Conservation (phyloP, 2,329 filamentous ascomycete species). For the Fusarium heterosporum region DNA sequence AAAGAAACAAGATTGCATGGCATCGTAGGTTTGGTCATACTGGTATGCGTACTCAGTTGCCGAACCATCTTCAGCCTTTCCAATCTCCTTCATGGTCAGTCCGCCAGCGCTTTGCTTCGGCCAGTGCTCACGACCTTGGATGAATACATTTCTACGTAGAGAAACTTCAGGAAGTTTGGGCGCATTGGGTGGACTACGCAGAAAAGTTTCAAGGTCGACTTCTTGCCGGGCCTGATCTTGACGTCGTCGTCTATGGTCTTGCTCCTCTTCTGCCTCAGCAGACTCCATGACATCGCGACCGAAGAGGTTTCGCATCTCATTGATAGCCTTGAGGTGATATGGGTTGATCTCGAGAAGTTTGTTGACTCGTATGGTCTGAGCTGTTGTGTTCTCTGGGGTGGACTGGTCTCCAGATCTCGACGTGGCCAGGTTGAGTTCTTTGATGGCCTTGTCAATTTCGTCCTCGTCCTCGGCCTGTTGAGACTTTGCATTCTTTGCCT, state of each 20-base stretch:
- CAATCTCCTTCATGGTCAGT: conserved; percentile 78
- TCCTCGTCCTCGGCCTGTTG: conserved; percentile 55
- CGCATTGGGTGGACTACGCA: conserved; percentile 64
- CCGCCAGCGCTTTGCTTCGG: conserved; percentile 82
- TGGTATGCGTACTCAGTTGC: conserved; percentile 79
- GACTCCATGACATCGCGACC: conserved; percentile 68
- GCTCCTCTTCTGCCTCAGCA: conserved; percentile 62
- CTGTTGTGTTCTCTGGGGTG: conserved; percentile 5
- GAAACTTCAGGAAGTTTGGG: conserved; percentile 77
- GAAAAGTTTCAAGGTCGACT: conserved; percentile 68
- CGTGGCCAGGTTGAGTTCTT: conserved; percentile 58
- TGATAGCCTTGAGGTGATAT: conserved; percentile 83
- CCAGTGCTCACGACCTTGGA: conserved; percentile 90
- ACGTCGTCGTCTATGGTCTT: conserved; percentile 54
- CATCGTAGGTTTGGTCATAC: conserved; percentile 79
- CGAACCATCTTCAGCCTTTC: conserved; percentile 61
- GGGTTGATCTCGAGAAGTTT: conserved; percentile 65
- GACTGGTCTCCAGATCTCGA: conserved; percentile 11
- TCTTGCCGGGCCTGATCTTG: conserved; percentile 58
- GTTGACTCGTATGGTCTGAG: conserved; percentile 49
- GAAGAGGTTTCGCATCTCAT: conserved; percentile 83
- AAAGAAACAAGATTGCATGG: conserved; percentile 81
- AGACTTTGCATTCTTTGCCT: conserved; percentile 40
- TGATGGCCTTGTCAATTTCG: conserved; percentile 67
- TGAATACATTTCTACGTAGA: conserved; percentile 82